phyloP scores from a whole-genome alignment of 2,329 filamentous ascomycete species.

The Ilyonectria sp. region DNA sequence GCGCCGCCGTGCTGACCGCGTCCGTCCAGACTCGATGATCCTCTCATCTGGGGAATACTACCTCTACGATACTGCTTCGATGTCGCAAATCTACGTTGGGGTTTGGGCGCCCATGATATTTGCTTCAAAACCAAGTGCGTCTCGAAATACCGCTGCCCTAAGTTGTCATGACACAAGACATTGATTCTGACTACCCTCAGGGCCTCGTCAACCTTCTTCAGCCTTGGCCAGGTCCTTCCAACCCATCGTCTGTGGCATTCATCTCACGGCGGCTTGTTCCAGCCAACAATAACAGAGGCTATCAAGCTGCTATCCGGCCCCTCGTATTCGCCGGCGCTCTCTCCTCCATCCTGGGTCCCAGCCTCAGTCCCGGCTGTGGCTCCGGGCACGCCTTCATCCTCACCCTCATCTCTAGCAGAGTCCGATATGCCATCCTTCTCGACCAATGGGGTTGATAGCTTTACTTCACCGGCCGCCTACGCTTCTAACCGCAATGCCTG shows the following conservation, averaged over 20 bases:
- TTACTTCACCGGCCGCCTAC: slow-evolving; percentile 81
- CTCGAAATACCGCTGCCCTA: not conserved
- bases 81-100: slow-evolving; percentile 86
- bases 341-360: slow-evolving; percentile 37
- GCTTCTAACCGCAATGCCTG: slow-evolving; percentile 80
- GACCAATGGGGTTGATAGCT: slow-evolving; percentile 76
- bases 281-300: slow-evolving; percentile 89
- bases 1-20: slow-evolving; percentile 20
- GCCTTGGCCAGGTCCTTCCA: slow-evolving; percentile 89
- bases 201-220: slow-evolving; percentile 84
- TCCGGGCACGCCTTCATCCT: slow-evolving; percentile 18
- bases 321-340: slow-evolving; percentile 31
- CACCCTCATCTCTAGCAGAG: slow-evolving; percentile 25
- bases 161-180: not conserved
- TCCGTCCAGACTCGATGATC: slow-evolving; percentile 86
- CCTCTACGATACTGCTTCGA: slow-evolving; percentile 81
- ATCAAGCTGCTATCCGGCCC: slow-evolving; percentile 83
- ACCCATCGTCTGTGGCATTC: slow-evolving; percentile 88
- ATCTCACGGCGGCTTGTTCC: slow-evolving; percentile 85
- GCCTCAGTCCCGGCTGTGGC: slow-evolving; percentile 31
- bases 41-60: slow-evolving; percentile 91
- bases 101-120: slow-evolving; percentile 93
- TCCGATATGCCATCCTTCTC: slow-evolving; percentile 67
- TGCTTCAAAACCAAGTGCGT: slow-evolving; percentile 89
- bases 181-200: slow-evolving; percentile 58